A percentile compares a stretch with the other conserved stretches of the same genome.
Evolutionary conservation across 192 early-diverging fungal genomes (phyloP).

Genomic region (Chytriomyces confervae): DNA sequence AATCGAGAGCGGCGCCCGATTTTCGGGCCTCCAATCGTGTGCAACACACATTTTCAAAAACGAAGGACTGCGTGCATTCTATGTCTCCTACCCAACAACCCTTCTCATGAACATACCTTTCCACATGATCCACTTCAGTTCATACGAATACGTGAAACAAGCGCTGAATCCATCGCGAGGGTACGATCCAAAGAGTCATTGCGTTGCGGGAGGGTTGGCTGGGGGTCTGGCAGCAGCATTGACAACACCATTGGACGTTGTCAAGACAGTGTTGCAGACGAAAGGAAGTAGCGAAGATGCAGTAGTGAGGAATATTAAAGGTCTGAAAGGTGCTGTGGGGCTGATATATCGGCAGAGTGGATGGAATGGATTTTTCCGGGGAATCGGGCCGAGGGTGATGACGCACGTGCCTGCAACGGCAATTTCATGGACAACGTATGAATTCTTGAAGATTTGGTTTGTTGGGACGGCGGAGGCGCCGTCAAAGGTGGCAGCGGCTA

Average conservation of each 20-base stretch:
- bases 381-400: slow-evolving; percentile 74
- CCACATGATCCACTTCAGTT: slow-evolving; percentile 91
- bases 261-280: slow-evolving; percentile 95
- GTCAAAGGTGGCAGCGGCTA: neutral
- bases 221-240: slow-evolving; percentile 85
- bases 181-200: slow-evolving; percentile 90
- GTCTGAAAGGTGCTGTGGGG: slow-evolving; percentile 70
- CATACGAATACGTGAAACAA: slow-evolving; percentile 89
- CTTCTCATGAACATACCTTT: slow-evolving; percentile 94
- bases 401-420: slow-evolving; percentile 93
- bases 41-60: slow-evolving; percentile 66
- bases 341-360: slow-evolving; percentile 72
- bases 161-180: slow-evolving; percentile 76
- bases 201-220: slow-evolving; percentile 84
- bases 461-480: neutral
- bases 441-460: slow-evolving; percentile 21
- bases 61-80: slow-evolving; percentile 90
- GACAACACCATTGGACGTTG: slow-evolving; percentile 95
- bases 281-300: slow-evolving; percentile 75
- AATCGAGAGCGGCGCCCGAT: slow-evolving; percentile 67
- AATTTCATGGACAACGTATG: slow-evolving; percentile 87
- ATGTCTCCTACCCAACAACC: slow-evolving; percentile 93
- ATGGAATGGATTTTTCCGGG: slow-evolving; percentile 88
- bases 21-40: slow-evolving; percentile 73
- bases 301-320: slow-evolving; percentile 72